phyloP scores from a whole-genome alignment of 306 rosid species.

The Sphenostylis stenocarpa region DNA sequence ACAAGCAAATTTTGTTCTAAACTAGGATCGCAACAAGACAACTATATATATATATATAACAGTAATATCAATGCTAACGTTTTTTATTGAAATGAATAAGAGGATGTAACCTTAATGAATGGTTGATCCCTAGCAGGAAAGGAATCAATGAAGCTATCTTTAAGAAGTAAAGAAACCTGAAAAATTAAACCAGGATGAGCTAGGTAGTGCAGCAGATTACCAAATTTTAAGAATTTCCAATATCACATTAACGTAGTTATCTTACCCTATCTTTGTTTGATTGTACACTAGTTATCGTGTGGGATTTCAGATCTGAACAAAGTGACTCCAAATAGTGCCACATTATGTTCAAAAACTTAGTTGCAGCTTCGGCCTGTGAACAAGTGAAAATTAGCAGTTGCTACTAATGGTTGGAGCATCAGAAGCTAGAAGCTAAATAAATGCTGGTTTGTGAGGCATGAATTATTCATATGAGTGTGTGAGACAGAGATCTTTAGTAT shows the following conservation, averaged over 20 bases:
- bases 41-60: background rate
- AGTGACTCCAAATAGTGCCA: slow-evolving; percentile 78
- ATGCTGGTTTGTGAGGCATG: slow-evolving; percentile 20
- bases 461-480: slow-evolving; percentile 1
- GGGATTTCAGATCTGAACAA: slow-evolving; percentile 72
- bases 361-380: slow-evolving; percentile 72
- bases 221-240: background rate
- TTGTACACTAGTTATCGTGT: slow-evolving; percentile 88
- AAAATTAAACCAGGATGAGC: slow-evolving; percentile 30
- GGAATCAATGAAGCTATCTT: slow-evolving; percentile 90
- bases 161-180: slow-evolving; percentile 97
- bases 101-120: slow-evolving; percentile 72
- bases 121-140: slow-evolving; percentile 78
- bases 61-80: slow-evolving; percentile 6
- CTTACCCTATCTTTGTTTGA: slow-evolving; percentile 84
- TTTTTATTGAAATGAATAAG: slow-evolving; percentile 3
- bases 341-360: slow-evolving; percentile 61
- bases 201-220: slow-evolving; percentile 16
- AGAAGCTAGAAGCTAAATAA: slow-evolving; percentile 17
- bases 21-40: background rate
- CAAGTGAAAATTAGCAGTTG: slow-evolving; percentile 30
- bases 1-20: background rate
- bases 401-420: slow-evolving; percentile 18
- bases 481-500: slow-evolving; percentile 24
- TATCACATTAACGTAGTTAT: slow-evolving; percentile 18